Evolutionary conservation across 352 stramenopile species (phyloP), one percentile per base, ranked within the genome.

Genomic region (Detonula confervacea): DNA sequence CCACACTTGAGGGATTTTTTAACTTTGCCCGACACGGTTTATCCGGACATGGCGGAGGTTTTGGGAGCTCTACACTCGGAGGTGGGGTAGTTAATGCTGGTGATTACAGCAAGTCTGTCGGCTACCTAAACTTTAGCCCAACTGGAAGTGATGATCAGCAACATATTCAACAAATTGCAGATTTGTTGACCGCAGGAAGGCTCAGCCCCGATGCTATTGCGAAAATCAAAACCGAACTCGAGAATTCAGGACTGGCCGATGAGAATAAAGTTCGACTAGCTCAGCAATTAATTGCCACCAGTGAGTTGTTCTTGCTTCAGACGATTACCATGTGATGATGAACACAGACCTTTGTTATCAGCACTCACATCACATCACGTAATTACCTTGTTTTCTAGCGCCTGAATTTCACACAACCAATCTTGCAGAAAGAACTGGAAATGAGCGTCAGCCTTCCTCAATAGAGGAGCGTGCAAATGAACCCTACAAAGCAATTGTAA

Each of bases 371-470:
- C 46, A 55, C n/a, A n/a, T n/a, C n/a, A n/a, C n/a, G n/a, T n/a
- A n/a, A n/a, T n/a, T n/a, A n/a, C n/a, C n/a, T n/a, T n/a, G n/a
- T n/a, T n/a, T n/a, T n/a, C n/a, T n/a, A n/a, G n/a, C n/a, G n/a
- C n/a, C n/a, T n/a, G 81, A 91, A 63, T 93, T 93, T 65, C 86
- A 91, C 30, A 87, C 73, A n/a, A 71, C 73, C 0, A n/a, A n/a
- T n/a, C n/a, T n/a, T n/a, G n/a, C n/a, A n/a, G n/a, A n/a, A n/a
- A n/a, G n/a, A n/a, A n/a, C n/a, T n/a, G n/a, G n/a, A n/a, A n/a
- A n/a, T n/a, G n/a, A n/a, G n/a, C n/a, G n/a, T n/a, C n/a, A n/a
- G n/a, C n/a, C n/a, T n/a, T n/a, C n/a, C n/a, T n/a, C n/a, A n/a
- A n/a, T n/a, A n/a, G n/a, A n/a, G n/a, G 14, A 65, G 44, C 74